These are phyloP conservation scores for Aureobasidium sp. DNA, from an alignment of 2,329 filamentous ascomycete genomes.

Conservation along the genomic window DNA sequence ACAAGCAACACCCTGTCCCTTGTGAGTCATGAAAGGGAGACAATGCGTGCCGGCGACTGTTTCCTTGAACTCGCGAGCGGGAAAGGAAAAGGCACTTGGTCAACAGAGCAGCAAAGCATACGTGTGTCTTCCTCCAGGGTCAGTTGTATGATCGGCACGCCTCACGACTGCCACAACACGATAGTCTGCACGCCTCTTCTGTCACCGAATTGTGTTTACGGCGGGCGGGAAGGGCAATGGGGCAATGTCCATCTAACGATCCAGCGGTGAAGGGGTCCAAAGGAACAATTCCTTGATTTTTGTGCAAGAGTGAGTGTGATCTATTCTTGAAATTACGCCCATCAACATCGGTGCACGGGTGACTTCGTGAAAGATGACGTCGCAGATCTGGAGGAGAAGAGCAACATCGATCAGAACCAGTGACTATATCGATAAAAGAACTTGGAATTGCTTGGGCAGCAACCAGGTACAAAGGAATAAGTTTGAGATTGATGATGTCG, in stretches of 20 bases:
- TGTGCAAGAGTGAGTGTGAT: not conserved
- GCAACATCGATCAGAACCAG: not conserved
- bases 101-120: not conserved
- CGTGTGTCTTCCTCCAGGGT: not conserved
- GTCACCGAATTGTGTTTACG: not conserved
- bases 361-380: not conserved
- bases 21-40: not conserved
- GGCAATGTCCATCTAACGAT: not conserved
- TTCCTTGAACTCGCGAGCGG: not conserved
- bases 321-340: not conserved
- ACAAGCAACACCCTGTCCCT: not conserved
- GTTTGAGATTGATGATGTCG: not conserved
- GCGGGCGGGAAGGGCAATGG: not conserved
- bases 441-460: slow-evolving; percentile 3
- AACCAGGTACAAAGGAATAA: not conserved
- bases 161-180: not conserved
- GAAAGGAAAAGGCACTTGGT: not conserved
- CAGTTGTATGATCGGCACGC: not conserved
- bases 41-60: not conserved
- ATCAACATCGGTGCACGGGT: not conserved
- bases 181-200: not conserved
- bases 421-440: not conserved
- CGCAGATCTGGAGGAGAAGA: not conserved
- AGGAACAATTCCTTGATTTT: not conserved
- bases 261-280: not conserved